Percentiles rank a stretch among this genome's conserved stretches.
Conservation (phyloP, 2,329 filamentous ascomycete species). For the Aspergillus quadrilineatus region DNA sequence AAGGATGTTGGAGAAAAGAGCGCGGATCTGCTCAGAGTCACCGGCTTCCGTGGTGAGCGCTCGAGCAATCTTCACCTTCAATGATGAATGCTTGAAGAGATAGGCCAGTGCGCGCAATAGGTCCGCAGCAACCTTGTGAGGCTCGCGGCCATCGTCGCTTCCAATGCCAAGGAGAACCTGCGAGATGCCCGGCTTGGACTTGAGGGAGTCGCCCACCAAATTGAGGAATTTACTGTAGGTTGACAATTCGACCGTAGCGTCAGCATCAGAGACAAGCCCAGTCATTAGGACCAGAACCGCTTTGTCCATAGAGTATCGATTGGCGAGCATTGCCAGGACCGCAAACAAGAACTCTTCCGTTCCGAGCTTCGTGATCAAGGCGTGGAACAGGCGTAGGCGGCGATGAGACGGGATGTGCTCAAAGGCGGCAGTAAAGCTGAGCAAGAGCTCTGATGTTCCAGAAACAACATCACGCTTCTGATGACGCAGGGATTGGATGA, state of each 20-base stretch:
- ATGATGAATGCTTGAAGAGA: slow-evolving; percentile 42
- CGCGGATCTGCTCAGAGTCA: slow-evolving; percentile 65
- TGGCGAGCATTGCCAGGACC: slow-evolving; percentile 83
- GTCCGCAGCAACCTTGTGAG: slow-evolving; percentile 42
- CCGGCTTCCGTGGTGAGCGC: slow-evolving; percentile 36
- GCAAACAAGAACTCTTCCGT: slow-evolving; percentile 84
- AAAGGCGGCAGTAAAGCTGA: slow-evolving; percentile 94
- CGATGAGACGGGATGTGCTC: slow-evolving; percentile 92
- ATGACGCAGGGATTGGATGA: slow-evolving; percentile 80
- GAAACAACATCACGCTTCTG: slow-evolving; percentile 73
- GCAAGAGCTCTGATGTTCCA: slow-evolving; percentile 82
- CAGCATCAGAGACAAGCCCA: slow-evolving; percentile 71
- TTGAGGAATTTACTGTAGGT: slow-evolving; percentile 75
- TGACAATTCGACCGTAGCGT: slow-evolving; percentile 69
- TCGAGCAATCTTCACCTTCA: slow-evolving; percentile 41
- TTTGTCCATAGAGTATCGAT: slow-evolving; percentile 78
- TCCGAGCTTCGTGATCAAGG: slow-evolving; percentile 81
- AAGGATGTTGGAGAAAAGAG: slow-evolving; percentile 67
- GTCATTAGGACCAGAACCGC: slow-evolving; percentile 72
- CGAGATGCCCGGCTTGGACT: slow-evolving; percentile 71
- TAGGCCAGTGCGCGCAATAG: slow-evolving; percentile 44
- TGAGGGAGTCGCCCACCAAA: slow-evolving; percentile 72
- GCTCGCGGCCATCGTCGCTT: slow-evolving; percentile 49
- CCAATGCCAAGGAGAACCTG: slow-evolving; percentile 66
- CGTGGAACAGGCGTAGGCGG: slow-evolving; percentile 76